Evolutionary conservation across 139 green algal genomes (phyloP), one percentile per base, ranked within the genome.

Genomic region (Haematococcus lacustris): DNA sequence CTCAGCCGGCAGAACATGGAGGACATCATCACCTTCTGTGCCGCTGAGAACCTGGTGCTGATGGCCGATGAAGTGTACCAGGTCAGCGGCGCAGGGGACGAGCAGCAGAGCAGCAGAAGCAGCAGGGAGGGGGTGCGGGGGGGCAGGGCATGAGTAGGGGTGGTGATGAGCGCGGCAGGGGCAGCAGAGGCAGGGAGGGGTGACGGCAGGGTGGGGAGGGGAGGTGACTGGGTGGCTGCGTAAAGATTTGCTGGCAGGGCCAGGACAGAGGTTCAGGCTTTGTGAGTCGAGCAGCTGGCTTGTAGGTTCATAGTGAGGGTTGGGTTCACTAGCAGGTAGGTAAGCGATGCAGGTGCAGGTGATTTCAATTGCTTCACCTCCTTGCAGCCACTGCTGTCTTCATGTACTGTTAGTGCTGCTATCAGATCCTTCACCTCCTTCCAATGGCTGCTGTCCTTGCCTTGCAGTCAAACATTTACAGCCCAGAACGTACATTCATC

Each of bases 31-130:
- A 38, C 28, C 32, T 95, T 97, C 75, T 92, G 86, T 79, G 71
- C 77, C 34, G 76, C 92, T 37, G 84, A 98, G 78, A 40, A 79
- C 9, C 63, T 98, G 60, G 90, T 97, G 74, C 79, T 98, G 21
- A 86, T 98, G 33, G 92, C 94, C 2, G 94, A 98, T 66, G 94
- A 98, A 82, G 93, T 97, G 59, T 93, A 95, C 71, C 92, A 97
- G 78, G 88, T 82, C 43, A 53, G 9, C 43, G 9, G 17, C 9
- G 17, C 43, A 53, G 43, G 9, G 9, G 9, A 53, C 43, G 17
- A 9, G 9, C 43, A 53, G 43, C 43, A 9, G 28, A 9, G 9
- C 6, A 17, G 9, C 43, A 9, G 9, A 53, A 53, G 43, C 17
- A 28, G 43, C 43, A 28, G 9, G 43, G 9, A 17, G 43, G 9